phyloP scores from a whole-genome alignment of 345 rosid species.

The Lenwebbia sp. region DNA sequence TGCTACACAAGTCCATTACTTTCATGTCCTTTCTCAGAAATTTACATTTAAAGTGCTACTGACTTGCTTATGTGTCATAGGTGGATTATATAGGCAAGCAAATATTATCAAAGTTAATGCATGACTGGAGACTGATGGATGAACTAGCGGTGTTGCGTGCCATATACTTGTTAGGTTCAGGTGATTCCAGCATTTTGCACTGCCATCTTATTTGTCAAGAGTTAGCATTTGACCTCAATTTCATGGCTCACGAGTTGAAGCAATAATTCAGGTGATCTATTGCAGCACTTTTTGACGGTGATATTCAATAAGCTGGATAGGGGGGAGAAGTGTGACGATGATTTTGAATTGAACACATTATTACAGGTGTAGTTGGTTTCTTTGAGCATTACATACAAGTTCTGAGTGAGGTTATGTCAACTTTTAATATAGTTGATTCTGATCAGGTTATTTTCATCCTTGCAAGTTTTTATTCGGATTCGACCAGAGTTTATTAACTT shows the following conservation, averaged over 20 bases:
- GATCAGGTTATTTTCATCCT: not conserved
- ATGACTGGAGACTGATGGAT: constrained; percentile 91
- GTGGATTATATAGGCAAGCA: constrained; percentile 70
- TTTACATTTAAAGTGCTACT: constrained; percentile 1
- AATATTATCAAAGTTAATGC: constrained; percentile 76
- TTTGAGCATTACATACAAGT: not conserved
- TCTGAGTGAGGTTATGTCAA: not conserved
- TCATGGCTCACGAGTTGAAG: not conserved
- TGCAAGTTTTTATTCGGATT: not conserved
- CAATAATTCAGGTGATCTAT: constrained; percentile 63
- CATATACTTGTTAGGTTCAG: constrained; percentile 95
- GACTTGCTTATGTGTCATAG: constrained; percentile 23
- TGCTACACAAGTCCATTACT: constrained; percentile 4
- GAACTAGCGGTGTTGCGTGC: constrained; percentile 96
- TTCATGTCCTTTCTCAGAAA: not conserved
- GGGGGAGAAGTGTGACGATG: constrained; percentile 90
- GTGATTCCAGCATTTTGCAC: constrained; percentile 13
- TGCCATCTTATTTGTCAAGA: not conserved
- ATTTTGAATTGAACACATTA: constrained; percentile 79
- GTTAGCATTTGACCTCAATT: not conserved
- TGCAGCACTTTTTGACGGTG: constrained; percentile 85
- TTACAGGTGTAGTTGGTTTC: constrained; percentile 54
- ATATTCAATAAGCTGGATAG: constrained; percentile 71
- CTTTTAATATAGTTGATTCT: not conserved
- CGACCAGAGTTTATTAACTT: not conserved